Evolutionary conservation across 345 rosid genomes (phyloP).

Genomic region (Salix koriyanagi): DNA sequence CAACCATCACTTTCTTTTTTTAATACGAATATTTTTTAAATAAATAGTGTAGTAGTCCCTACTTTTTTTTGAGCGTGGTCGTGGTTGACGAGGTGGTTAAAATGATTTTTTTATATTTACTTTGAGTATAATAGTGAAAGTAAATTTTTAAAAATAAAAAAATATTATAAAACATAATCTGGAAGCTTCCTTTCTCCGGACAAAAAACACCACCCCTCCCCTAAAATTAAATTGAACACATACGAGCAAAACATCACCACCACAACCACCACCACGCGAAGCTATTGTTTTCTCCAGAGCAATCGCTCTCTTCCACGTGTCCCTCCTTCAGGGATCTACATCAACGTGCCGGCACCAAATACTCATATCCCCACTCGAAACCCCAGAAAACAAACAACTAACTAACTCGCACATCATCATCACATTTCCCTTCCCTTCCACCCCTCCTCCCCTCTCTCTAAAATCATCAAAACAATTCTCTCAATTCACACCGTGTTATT

Average conservation of each 20-base stretch:
- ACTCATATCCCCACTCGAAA: not conserved
- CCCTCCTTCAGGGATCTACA: not conserved
- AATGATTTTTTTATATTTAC: too few species aligned
- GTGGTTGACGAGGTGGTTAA: too few species aligned
- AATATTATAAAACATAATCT: not conserved
- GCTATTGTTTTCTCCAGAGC: not conserved
- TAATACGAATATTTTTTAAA: not conserved
- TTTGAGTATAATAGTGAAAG: too few species aligned
- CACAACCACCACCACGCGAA: not conserved
- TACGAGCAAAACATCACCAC: not conserved
- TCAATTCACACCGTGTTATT: not conserved
- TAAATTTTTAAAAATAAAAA: too few species aligned
- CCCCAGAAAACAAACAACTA: not conserved
- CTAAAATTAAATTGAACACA: not conserved
- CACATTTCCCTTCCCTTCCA: not conserved
- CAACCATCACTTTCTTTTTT: too few species aligned
- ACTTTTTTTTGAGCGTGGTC: too few species aligned
- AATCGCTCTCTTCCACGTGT: not conserved
- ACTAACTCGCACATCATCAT: not conserved
- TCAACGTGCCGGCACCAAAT: constrained; percentile 8
- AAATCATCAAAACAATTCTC: not conserved
- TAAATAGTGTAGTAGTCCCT: not conserved
- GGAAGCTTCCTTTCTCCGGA: not conserved
- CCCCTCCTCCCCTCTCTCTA: not conserved
- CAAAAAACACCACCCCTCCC: not conserved